phyloP scores from a whole-genome alignment of 225 moss, liverwort and hornwort species.

The Bryum argenteum region DNA sequence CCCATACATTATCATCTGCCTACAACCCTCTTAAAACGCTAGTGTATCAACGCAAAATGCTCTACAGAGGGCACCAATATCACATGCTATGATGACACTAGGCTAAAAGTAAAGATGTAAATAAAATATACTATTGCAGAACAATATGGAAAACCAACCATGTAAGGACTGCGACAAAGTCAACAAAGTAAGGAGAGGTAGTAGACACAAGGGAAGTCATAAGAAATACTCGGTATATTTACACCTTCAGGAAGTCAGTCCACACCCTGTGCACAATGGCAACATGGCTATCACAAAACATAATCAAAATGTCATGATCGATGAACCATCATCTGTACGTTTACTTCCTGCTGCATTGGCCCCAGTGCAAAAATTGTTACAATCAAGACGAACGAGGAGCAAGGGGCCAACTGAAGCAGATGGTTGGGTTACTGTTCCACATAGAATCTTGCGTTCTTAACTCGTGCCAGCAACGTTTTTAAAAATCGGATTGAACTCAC shows the following conservation, averaged over 20 bases:
- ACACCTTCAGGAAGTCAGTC: conserved; percentile 11
- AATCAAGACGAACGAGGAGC: conserved; percentile 42
- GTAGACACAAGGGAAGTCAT: too few relatives aligned
- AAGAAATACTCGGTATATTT: conserved; percentile 23
- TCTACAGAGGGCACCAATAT: too few relatives aligned
- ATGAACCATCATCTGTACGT: conserved; percentile 25
- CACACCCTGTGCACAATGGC: not conserved
- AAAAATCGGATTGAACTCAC: conserved; percentile 31
- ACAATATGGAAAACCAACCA: too few relatives aligned
- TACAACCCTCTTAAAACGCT: too few relatives aligned
- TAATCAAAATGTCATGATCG: conserved; percentile 34
- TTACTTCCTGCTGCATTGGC: too few relatives aligned
- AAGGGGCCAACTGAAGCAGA: conserved; percentile 34
- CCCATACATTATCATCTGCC: too few relatives aligned
- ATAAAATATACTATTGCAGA: too few relatives aligned
- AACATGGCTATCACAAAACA: conserved; percentile 20
- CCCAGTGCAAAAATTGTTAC: conserved; percentile 30
- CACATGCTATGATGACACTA: too few relatives aligned
- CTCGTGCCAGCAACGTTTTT: conserved; percentile 29
- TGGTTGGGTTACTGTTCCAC: conserved; percentile 30
- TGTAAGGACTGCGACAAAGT: too few relatives aligned
- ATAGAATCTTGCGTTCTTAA: conserved; percentile 14
- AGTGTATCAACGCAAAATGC: too few relatives aligned
- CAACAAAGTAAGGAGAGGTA: too few relatives aligned
- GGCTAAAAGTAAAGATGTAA: too few relatives aligned